A percentile compares a stretch with the other conserved stretches of the same genome.
Conservation (phyloP, 306 rosid species). For the Crotalaria pallida region DNA sequence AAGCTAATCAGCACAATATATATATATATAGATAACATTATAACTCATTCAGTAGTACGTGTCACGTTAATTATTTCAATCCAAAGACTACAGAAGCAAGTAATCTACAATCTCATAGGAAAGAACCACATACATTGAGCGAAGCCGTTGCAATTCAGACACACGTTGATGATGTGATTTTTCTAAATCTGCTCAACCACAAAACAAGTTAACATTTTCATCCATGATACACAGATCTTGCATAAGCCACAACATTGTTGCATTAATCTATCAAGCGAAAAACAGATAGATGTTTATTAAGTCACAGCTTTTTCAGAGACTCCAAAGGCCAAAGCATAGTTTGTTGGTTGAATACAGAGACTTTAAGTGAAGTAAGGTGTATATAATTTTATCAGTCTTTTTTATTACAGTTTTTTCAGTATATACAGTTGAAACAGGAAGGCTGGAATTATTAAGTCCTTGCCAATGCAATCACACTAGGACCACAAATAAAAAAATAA, state of each 20-base stretch:
- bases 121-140: constrained; percentile 65
- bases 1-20: neutral
- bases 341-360: neutral
- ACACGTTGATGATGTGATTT: constrained; percentile 97
- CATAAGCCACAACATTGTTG: neutral
- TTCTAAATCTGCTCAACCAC: constrained; percentile 71
- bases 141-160: constrained; percentile 83
- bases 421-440: neutral
- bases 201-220: constrained; percentile 5
- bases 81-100: constrained; percentile 2
- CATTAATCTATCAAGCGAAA: neutral
- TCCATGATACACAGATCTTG: neutral
- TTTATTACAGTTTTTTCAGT: neutral
- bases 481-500: too few relatives aligned
- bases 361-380: neutral
- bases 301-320: constrained; percentile 3
- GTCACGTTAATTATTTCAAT: neutral
- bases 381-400: neutral
- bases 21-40: neutral
- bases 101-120: constrained; percentile 8
- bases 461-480: constrained; percentile 10
- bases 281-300: neutral
- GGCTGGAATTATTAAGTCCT: constrained; percentile 7
- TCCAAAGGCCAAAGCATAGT: neutral
- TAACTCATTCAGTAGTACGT: neutral